Evolutionary conservation across 2,329 filamentous ascomycete species (phyloP).

Genomic region (Cordyceps pruinosa): DNA sequence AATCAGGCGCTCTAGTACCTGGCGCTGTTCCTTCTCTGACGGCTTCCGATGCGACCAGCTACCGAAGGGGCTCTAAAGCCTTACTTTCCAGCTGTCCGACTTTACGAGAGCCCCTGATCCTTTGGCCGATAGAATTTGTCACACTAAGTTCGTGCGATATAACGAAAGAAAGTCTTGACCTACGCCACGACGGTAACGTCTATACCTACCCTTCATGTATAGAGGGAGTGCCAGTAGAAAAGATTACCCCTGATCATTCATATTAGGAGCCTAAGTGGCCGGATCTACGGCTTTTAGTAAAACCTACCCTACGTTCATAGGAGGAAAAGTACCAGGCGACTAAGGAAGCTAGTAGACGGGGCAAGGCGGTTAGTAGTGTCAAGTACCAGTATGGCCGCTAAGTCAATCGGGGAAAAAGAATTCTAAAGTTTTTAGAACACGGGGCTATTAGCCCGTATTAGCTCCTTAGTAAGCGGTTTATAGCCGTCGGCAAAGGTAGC

Average conservation of each 20-base stretch:
- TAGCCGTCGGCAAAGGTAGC: constrained; percentile 33
- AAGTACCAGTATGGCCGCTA: constrained; percentile 50
- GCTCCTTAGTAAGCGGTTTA: constrained; percentile 45
- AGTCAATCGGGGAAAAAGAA: constrained; percentile 46
- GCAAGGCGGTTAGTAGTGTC: constrained; percentile 31
- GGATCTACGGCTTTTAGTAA: constrained; percentile 35
- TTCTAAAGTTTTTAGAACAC: constrained; percentile 45
- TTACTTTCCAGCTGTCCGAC: background rate
- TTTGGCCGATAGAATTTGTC: background rate
- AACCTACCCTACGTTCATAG: constrained; percentile 40
- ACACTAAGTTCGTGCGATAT: constrained; percentile 29
- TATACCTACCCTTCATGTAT: constrained; percentile 39
- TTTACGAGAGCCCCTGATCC: background rate
- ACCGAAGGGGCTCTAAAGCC: background rate
- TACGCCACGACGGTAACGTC: constrained; percentile 42
- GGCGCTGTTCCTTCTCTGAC: background rate
- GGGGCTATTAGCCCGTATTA: constrained; percentile 51
- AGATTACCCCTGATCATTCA: constrained; percentile 26
- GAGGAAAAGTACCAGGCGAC: constrained; percentile 37
- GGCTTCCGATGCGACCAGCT: background rate
- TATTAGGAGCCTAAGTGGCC: constrained; percentile 53
- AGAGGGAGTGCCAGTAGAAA: constrained; percentile 7
- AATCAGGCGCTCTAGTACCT: background rate
- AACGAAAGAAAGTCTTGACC: constrained; percentile 35
- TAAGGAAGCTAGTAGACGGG: constrained; percentile 25